These are phyloP conservation scores for Epichloe amarillans DNA, from an alignment of 2,329 filamentous ascomycete genomes.

Conservation along the genomic window DNA sequence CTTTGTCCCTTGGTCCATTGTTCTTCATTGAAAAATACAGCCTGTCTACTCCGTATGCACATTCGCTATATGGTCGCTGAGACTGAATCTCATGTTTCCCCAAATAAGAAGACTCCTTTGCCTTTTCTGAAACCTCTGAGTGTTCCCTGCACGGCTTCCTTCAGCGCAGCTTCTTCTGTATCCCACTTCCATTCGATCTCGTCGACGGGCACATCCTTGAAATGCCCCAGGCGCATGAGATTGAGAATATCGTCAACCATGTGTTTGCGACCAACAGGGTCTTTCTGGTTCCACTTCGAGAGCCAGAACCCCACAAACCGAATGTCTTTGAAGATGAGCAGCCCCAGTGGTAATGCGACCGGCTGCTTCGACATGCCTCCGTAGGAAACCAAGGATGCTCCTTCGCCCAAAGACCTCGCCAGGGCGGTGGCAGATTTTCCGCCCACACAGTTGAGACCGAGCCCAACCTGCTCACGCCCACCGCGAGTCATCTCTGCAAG, in stretches of 20 bases:
- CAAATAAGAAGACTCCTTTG: conserved; percentile 82
- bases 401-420: conserved; percentile 56
- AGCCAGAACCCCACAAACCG: conserved; percentile 92
- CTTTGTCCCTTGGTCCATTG: no score
- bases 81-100: conserved; percentile 32
- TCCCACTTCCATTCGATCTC: conserved; percentile 74
- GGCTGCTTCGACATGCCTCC: conserved; percentile 91
- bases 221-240: conserved; percentile 60
- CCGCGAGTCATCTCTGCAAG: conserved; percentile 55
- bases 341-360: conserved; percentile 62
- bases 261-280: conserved; percentile 59
- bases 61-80: no score
- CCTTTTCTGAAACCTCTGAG: conserved; percentile 73
- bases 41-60: neutral
- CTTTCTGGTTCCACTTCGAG: conserved; percentile 68
- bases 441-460: conserved; percentile 89
- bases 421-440: conserved; percentile 71
- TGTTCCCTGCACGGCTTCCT: conserved; percentile 66
- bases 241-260: conserved; percentile 78
- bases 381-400: conserved; percentile 77
- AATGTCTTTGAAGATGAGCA: conserved; percentile 89
- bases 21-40: no score
- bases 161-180: conserved; percentile 56
- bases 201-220: conserved; percentile 72
- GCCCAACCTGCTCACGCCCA: conserved; percentile 55